A percentile compares a stretch with the other conserved stretches of the same genome.
Conservation (phyloP, 2,329 filamentous ascomycete genomes). For the Sphaerulina populicola region DNA sequence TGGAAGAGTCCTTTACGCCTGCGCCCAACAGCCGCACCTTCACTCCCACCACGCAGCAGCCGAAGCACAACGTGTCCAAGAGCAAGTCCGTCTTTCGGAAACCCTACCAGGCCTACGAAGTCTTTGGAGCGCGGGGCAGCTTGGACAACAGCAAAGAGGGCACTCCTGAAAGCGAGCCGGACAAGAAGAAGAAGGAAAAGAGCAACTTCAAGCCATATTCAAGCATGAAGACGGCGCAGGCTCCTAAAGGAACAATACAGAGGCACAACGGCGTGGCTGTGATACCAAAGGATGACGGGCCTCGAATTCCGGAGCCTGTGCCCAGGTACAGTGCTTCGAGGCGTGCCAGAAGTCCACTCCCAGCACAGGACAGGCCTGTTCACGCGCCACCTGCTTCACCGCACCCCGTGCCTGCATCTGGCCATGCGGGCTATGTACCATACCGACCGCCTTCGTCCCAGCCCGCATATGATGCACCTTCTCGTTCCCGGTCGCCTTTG, state of each 20-base stretch:
- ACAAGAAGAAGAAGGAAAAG: slow-evolving; percentile 30
- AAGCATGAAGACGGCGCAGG: slow-evolving; percentile 44
- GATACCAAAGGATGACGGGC: slow-evolving; percentile 23
- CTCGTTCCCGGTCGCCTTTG: slow-evolving; percentile 39
- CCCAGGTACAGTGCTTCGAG: slow-evolving; percentile 24
- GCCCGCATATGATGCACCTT: slow-evolving; percentile 23
- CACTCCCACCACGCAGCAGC: slow-evolving; percentile 42
- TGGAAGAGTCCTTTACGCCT: slow-evolving; percentile 77
- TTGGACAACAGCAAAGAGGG: slow-evolving; percentile 25
- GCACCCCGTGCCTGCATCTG: slow-evolving; percentile 31
- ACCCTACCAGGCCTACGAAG: slow-evolving; percentile 56
- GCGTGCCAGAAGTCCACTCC: slow-evolving; percentile 23
- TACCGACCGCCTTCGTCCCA: slow-evolving; percentile 27
- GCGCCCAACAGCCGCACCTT: slow-evolving; percentile 51
- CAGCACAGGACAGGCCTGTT: slow-evolving; percentile 14
- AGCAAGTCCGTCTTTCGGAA: slow-evolving; percentile 53
- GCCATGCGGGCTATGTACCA: slow-evolving; percentile 26
- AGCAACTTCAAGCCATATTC: slow-evolving; percentile 42
- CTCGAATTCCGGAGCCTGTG: slow-evolving; percentile 29
- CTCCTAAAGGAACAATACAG: slow-evolving; percentile 29
- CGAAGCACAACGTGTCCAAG: slow-evolving; percentile 46
- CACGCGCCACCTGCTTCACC: slow-evolving; percentile 34
- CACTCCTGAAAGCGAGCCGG: slow-evolving; percentile 27
- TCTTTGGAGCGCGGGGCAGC: slow-evolving; percentile 20
- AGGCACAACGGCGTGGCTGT: slow-evolving; percentile 19